These are phyloP conservation scores for Chlamydomonas asymmetrica DNA, from an alignment of 139 green algal species.

Conservation along the genomic window DNA sequence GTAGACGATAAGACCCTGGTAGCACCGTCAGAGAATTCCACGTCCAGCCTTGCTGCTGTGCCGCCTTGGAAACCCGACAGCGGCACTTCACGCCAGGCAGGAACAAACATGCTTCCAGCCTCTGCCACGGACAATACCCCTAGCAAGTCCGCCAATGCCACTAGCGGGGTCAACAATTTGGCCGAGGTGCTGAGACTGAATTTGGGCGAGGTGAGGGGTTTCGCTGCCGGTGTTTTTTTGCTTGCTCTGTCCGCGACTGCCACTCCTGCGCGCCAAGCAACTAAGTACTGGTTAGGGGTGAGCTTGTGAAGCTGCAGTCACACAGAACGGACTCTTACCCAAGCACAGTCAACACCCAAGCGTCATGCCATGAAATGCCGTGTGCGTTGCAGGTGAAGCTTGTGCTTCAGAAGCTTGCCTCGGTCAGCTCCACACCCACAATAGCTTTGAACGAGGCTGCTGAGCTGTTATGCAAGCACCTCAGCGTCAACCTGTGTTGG, in stretches of 20 bases:
- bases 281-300: not conserved
- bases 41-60: too few relatives aligned
- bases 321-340: not conserved
- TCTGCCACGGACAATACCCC: too few relatives aligned
- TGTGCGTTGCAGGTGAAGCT: slow-evolving; percentile 50
- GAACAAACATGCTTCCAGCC: too few relatives aligned
- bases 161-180: too few relatives aligned
- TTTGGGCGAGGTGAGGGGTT: slow-evolving; percentile 38
- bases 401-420: slow-evolving; percentile 58
- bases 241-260: not conserved
- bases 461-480: slow-evolving; percentile 60
- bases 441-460: slow-evolving; percentile 59
- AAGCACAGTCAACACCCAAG: not conserved
- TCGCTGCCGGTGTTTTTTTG: not conserved
- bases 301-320: not conserved
- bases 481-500: slow-evolving; percentile 54
- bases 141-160: too few relatives aligned
- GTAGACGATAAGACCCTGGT: too few relatives aligned
- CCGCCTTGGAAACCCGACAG: too few relatives aligned
- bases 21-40: too few relatives aligned
- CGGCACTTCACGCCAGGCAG: too few relatives aligned
- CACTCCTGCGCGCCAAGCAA: not conserved
- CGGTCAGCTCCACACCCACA: slow-evolving; percentile 49
- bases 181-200: slow-evolving; percentile 45
- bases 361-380: too few relatives aligned